Conservation (phyloP, 139 green algal genomes). For the Pleodorina starrii region DNA sequence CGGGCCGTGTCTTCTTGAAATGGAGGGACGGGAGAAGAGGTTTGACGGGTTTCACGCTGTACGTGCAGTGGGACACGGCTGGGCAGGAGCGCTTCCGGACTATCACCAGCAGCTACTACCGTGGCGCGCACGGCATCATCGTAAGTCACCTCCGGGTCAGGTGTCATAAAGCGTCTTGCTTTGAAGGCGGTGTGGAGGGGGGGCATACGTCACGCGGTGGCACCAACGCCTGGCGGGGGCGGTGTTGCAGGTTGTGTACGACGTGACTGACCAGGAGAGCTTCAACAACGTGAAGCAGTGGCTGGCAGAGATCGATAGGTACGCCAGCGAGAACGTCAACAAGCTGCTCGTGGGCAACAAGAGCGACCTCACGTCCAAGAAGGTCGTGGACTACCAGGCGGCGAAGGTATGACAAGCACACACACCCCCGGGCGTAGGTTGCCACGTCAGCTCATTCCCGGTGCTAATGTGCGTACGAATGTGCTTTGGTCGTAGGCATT, state of each 20-base stretch:
- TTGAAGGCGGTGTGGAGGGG: not conserved
- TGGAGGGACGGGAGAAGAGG: too few species aligned
- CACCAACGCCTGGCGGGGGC: too few species aligned
- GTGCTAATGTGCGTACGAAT: too few species aligned
- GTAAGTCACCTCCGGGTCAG: too few species aligned
- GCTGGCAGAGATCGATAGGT: constrained; percentile 99
- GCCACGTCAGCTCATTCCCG: too few species aligned
- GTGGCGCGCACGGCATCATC: constrained; percentile 98
- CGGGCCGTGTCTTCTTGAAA: too few species aligned
- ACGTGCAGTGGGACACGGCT: constrained; percentile 97
- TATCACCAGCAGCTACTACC: constrained; percentile 99
- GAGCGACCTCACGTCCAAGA: constrained; percentile 96
- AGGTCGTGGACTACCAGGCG: constrained; percentile 95
- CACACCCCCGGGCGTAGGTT: too few species aligned
- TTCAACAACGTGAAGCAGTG: constrained; percentile 99
- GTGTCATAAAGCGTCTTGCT: too few species aligned
- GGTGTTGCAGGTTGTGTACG: constrained; percentile 92
- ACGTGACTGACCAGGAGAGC: constrained; percentile 98
- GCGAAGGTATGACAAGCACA: constrained; percentile 83
- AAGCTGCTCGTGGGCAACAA: constrained; percentile 99
- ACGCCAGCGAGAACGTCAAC: constrained; percentile 99
- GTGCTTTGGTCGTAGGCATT: constrained; percentile 81
- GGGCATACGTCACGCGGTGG: too few species aligned
- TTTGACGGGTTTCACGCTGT: too few species aligned
- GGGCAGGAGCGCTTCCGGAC: constrained; percentile 99